These are phyloP conservation scores for Ogataea nitratoaversa DNA, from an alignment of 805 yeast species.

Conservation along the genomic window DNA sequence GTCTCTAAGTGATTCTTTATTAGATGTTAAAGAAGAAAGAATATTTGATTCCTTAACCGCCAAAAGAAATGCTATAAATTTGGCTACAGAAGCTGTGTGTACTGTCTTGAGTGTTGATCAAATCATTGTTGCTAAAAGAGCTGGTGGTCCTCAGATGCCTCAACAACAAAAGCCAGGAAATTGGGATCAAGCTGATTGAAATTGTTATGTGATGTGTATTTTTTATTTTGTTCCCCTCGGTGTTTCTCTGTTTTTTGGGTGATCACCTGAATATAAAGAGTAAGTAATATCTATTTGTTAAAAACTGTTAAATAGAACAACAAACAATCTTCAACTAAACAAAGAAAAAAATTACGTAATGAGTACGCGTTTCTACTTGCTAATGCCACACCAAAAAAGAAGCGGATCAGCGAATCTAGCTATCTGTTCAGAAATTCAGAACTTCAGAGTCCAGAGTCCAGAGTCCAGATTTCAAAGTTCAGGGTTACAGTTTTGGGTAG, in stretches of 20 bases:
- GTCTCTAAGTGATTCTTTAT: slow-evolving; percentile 51
- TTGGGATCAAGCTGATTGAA: slow-evolving; percentile 94
- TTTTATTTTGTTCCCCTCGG: not conserved
- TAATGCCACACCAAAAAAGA: too few species aligned
- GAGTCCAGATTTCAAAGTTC: too few species aligned
- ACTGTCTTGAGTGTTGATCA: slow-evolving; percentile 92
- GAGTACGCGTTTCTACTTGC: too few species aligned
- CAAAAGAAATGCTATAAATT: slow-evolving; percentile 81
- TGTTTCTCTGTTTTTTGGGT: not conserved
- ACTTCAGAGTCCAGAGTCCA: too few species aligned
- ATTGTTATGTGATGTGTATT: not conserved
- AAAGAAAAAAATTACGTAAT: too few species aligned
- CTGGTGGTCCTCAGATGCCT: slow-evolving; percentile 96
- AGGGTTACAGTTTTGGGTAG: too few species aligned
- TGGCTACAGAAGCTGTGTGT: slow-evolving; percentile 93
- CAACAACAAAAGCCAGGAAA: slow-evolving; percentile 83
- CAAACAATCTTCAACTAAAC: too few species aligned
- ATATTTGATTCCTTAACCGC: slow-evolving; percentile 77
- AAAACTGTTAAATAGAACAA: too few species aligned
- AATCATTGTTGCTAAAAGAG: slow-evolving; percentile 97
- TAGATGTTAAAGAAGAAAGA: slow-evolving; percentile 65
- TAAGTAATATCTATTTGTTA: too few species aligned
- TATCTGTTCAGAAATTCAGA: too few species aligned
- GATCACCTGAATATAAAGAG: not conserved
- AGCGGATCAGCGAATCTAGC: too few species aligned